Evolutionary conservation across 2,329 filamentous ascomycete species (phyloP), one percentile per base, ranked within the genome.

Genomic region (Periconia sp.): DNA sequence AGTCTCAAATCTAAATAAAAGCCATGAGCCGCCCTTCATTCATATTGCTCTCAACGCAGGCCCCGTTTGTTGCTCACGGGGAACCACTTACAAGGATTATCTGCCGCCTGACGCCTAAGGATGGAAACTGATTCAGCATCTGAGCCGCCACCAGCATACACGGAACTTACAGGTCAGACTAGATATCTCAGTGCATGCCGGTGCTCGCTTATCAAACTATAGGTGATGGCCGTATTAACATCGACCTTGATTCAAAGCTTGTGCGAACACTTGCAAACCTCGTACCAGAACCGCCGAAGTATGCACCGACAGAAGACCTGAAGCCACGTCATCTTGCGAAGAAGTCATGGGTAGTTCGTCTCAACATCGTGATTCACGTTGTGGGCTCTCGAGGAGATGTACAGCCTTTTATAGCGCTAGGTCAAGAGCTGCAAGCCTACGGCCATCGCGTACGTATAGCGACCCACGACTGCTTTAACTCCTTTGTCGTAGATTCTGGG

Each of bases 351-450:
- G 15, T 6, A 15, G 17, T 39, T n/a, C 31, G 15, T 9, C 33
- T 80, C 25, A 81, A 81, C 40, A 73, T 82, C 25, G 77, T 81
- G 3, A 78, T 82, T 37, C 78, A 81, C 40, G 75, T 81, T 4
- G 78, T 82, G 0, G 76, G 76, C n/a, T 73, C 68, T 5, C 68
- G 75, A 8, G 79, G 79, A 2, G 79, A 82, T 55, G 77, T 82
- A 1, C 81, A 85, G 40, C 81, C 81, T 0, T 84, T 85, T 40
- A 67, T 84, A 36, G 78, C 80, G 0, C 68, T 85, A 1, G 81
- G 78, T 0, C 74, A 70, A 21, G 71, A 74, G 11, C 56, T 83
- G 0, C 63, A 32, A 13, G 5, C 11, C 10, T 29, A 44, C 36
- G 57, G 57, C 5, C 60, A 64, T 38, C 50, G 60, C 17, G 56